Evolutionary conservation across 1,284 basidiomycete species (phyloP).

Genomic region (Rhizoctonia solani): DNA sequence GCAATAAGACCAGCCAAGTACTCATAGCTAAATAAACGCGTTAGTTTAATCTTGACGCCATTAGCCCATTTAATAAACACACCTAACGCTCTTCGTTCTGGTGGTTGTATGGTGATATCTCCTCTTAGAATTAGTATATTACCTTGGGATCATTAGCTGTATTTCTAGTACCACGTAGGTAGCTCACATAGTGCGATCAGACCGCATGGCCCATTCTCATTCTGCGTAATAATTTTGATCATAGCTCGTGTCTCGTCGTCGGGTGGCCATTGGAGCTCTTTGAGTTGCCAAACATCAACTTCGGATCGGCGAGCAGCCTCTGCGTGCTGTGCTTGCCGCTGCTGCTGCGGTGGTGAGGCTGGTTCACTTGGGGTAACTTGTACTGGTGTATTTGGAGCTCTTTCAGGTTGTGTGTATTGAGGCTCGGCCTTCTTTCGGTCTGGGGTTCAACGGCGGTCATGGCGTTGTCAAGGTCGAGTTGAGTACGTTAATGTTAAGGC

Average conservation of each 20-base stretch:
- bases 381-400: too few relatives aligned
- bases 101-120: conserved; percentile 70
- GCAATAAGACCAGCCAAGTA: conserved; percentile 80
- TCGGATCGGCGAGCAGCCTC: conserved; percentile 41
- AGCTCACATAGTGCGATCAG: conserved; percentile 80
- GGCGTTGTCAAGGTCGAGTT: too few relatives aligned
- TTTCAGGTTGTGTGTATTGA: background rate
- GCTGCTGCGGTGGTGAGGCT: conserved; percentile 24
- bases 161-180: conserved; percentile 32
- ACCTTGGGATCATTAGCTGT: conserved; percentile 51
- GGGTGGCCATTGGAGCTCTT: conserved; percentile 56
- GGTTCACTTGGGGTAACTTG: background rate
- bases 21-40: conserved; percentile 62
- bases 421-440: conserved; percentile 10
- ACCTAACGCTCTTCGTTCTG: conserved; percentile 60
- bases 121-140: conserved; percentile 83
- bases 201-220: conserved; percentile 84
- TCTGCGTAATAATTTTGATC: conserved; percentile 77
- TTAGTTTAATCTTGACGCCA: background rate
- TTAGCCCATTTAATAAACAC: too few relatives aligned
- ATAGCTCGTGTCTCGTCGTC: conserved; percentile 47
- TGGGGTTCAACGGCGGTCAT: conserved; percentile 14
- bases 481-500: too few relatives aligned
- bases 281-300: conserved; percentile 79
- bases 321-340: background rate